Evolutionary conservation across 352 stramenopile species (phyloP), one percentile per base, ranked within the genome.

Genomic region (Pythium aquatile): DNA sequence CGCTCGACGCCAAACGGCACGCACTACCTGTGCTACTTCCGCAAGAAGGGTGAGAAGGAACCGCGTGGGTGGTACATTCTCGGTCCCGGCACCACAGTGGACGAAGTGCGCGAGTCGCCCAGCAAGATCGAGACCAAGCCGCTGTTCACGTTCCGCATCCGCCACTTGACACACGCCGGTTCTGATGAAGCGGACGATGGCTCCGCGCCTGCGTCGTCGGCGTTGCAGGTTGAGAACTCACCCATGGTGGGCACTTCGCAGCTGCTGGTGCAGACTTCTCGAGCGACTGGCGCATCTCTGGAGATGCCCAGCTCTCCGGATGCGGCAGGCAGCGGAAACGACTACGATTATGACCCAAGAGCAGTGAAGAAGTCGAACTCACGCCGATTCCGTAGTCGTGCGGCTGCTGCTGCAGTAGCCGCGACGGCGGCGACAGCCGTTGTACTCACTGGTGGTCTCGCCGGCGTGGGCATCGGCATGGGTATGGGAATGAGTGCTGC

Each of bases 61-160:
- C 86, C 86, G 26, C 80, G 86, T 33, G 86, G 82, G 2, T 94
- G 83, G 84, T 95, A 91, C 56, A 69, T 93, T 9, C 66, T 95
- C 4, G 86, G 86, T 0, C 86, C 86, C 0, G 86, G 86, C 26
- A 93, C 84, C 44, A 91, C 81, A 0, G 84, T 95, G 28, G 86
- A 95, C 55, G 84, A 95, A 72, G 86, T 95, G 28, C 77, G 84
- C 47, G 86, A 92, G 60, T 93, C 84, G 7, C 83, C 79, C 4
- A 95, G 86, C 69, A 91, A 93, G 59, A 95, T 95, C 53, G 86
- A 95, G 74, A 91, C 83, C 58, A 95, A 95, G 58, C 81, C 77
- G 56, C 77, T 95, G 10, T 95, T 93, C 63, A 95, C 84, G 11
- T 93, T 95, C 67, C 65, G 86, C 14, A 86, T 94, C 58, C 75